These are phyloP conservation scores for Fusarium sp. DNA, from an alignment of 2,329 filamentous ascomycete genomes.

Conservation along the genomic window DNA sequence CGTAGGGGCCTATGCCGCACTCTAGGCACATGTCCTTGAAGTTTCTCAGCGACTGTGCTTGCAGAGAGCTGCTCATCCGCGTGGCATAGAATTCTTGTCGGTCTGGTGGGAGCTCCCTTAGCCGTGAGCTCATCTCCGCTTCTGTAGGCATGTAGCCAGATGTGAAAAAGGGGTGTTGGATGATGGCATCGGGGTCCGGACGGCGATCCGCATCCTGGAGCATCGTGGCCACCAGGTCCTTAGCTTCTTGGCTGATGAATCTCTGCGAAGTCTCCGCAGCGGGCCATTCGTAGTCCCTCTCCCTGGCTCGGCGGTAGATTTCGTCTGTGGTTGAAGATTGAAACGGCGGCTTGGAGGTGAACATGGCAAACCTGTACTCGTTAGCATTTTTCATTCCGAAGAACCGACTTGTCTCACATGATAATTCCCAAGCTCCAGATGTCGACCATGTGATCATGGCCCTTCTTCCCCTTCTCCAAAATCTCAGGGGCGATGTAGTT, in stretches of 20 bases:
- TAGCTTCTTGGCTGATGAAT: slow-evolving; percentile 79
- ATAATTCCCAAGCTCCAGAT: slow-evolving; percentile 99
- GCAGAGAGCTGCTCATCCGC: slow-evolving; percentile 58
- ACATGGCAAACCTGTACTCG: slow-evolving; percentile 83
- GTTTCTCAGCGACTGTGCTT: slow-evolving; percentile 62
- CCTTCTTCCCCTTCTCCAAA: slow-evolving; percentile 90
- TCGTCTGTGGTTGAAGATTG: slow-evolving; percentile 91
- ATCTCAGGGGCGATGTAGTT: slow-evolving; percentile 99
- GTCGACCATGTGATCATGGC: slow-evolving; percentile 97
- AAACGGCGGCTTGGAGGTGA: slow-evolving; percentile 95
- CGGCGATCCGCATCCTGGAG: slow-evolving; percentile 80
- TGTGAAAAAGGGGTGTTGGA: slow-evolving; percentile 83
- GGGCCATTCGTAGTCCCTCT: slow-evolving; percentile 85
- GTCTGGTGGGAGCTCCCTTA: slow-evolving; percentile 69
- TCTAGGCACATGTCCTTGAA: slow-evolving; percentile 68
- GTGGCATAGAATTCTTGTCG: slow-evolving; percentile 68
- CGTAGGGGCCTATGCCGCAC: slow-evolving; percentile 70
- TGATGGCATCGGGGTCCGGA: slow-evolving; percentile 81
- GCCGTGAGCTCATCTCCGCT: slow-evolving; percentile 68
- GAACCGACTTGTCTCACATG: slow-evolving; percentile 69
- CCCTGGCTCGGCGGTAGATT: slow-evolving; percentile 79
- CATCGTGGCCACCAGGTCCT: slow-evolving; percentile 81
- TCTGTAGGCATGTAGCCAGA: slow-evolving; percentile 77
- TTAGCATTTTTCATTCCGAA: slow-evolving; percentile 12
- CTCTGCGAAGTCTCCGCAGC: slow-evolving; percentile 72